Conservation (phyloP, 2,329 filamentous ascomycete genomes). For the Macrophomina tecta region DNA sequence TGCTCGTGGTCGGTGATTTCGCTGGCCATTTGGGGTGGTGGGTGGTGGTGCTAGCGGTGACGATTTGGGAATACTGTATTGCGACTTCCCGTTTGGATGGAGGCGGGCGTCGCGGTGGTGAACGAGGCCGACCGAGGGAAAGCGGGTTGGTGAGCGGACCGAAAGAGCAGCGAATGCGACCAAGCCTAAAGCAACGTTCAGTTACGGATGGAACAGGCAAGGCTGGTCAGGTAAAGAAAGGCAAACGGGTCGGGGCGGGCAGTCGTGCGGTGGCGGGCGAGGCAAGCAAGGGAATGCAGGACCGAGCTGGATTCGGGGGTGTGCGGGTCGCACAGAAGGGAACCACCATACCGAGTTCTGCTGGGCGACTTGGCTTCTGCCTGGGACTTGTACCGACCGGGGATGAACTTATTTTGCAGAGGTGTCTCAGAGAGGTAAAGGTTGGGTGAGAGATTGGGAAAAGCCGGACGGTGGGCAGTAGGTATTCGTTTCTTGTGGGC, state of each 20-base stretch:
- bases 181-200: slow-evolving; percentile 30
- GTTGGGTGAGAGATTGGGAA: slow-evolving; percentile 46
- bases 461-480: slow-evolving; percentile 45
- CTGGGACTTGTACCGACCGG: slow-evolving; percentile 29
- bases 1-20: slow-evolving; percentile 60
- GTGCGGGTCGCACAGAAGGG: slow-evolving; percentile 27
- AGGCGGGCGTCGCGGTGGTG: slow-evolving; percentile 32
- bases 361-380: slow-evolving; percentile 28
- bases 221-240: slow-evolving; percentile 39
- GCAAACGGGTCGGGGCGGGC: slow-evolving; percentile 36
- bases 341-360: slow-evolving; percentile 26
- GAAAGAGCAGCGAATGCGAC: slow-evolving; percentile 27
- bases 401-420: slow-evolving; percentile 31
- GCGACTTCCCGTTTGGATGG: slow-evolving; percentile 43
- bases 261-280: slow-evolving; percentile 36
- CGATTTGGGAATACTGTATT: slow-evolving; percentile 44
- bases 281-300: slow-evolving; percentile 44
- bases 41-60: slow-evolving; percentile 37
- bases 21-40: slow-evolving; percentile 47
- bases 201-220: slow-evolving; percentile 31
- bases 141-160: slow-evolving; percentile 26
- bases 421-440: slow-evolving; percentile 50
- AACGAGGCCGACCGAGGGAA: slow-evolving; percentile 35
- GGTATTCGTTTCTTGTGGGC: slow-evolving; percentile 36
- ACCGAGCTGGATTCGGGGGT: slow-evolving; percentile 26